A percentile compares a stretch with the other conserved stretches of the same genome.
phyloP scores from a whole-genome alignment of 192 early-diverging fungal species.

The Linnemannia exigua region DNA sequence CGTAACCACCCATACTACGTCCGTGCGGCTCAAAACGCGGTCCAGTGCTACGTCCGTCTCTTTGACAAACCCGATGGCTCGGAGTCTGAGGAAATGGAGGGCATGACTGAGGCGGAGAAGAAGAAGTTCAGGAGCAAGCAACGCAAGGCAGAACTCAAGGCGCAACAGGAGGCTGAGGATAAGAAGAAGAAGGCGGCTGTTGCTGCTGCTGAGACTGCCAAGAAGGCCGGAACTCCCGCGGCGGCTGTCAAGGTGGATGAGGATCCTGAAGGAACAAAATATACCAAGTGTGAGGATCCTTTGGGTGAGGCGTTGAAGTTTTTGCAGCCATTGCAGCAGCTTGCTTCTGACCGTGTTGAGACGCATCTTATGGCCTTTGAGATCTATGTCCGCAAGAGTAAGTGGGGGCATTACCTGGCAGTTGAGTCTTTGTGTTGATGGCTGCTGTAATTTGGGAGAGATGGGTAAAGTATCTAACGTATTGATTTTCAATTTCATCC shows the following conservation, averaged over 20 bases:
- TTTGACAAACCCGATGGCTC: constrained; percentile 47
- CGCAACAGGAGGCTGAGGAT: constrained; percentile 59
- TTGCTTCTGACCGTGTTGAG: constrained; percentile 68
- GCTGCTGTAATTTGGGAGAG: too few species aligned
- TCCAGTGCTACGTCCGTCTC: constrained; percentile 53
- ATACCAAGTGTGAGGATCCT: constrained; percentile 70
- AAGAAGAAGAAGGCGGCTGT: constrained; percentile 47
- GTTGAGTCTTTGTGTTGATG: not conserved
- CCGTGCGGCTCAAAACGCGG: constrained; percentile 80
- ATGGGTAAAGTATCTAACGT: not conserved
- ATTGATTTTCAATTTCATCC: constrained; percentile 1
- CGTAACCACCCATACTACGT: constrained; percentile 77
- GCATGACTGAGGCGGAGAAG: constrained; percentile 74
- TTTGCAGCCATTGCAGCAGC: constrained; percentile 72
- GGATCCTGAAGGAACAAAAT: constrained; percentile 79
- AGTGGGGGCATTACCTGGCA: not conserved
- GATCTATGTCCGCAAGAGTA: constrained; percentile 75
- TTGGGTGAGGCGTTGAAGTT: constrained; percentile 82
- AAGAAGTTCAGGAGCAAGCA: constrained; percentile 83
- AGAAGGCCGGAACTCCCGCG: constrained; percentile 44
- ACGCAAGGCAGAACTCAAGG: constrained; percentile 78
- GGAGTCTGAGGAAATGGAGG: constrained; percentile 44
- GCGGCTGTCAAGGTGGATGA: constrained; percentile 61
- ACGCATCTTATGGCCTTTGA: constrained; percentile 71
- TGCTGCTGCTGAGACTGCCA: constrained; percentile 54